Evolutionary conservation across 176 grass and related monocot genomes (phyloP).

Genomic region (Oryza officinalis): DNA sequence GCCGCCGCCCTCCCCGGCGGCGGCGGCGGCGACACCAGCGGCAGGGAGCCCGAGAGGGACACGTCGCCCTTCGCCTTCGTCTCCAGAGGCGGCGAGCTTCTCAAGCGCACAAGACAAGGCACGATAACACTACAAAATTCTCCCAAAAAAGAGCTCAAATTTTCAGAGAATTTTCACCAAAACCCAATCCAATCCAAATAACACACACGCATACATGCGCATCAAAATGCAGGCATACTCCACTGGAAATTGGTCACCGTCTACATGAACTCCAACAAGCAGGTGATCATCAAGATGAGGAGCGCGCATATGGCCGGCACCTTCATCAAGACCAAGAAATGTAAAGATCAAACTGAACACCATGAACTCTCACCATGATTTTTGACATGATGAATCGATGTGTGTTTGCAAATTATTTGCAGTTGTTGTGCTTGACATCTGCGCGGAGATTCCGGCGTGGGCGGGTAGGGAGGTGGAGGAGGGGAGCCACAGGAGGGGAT

Average conservation of each 20-base stretch:
- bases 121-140: not conserved
- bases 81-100: constrained; percentile 77
- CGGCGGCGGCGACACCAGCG: constrained; percentile 1
- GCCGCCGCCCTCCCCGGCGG: constrained; percentile 49
- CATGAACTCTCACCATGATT: not conserved
- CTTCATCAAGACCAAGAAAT: constrained; percentile 88
- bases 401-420: not conserved
- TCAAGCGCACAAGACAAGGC: constrained; percentile 92
- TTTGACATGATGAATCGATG: not conserved
- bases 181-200: not conserved
- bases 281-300: constrained; percentile 88
- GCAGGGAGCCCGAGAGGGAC: constrained; percentile 53
- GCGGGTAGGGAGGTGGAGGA: constrained; percentile 79
- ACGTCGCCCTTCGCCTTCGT: constrained; percentile 73
- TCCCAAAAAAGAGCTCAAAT: not conserved
- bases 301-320: constrained; percentile 91
- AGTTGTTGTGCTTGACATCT: constrained; percentile 69
- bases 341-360: constrained; percentile 49
- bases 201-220: not conserved
- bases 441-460: constrained; percentile 71
- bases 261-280: constrained; percentile 56
- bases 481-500: constrained; percentile 54
- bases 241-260: constrained; percentile 90
- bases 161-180: not conserved
- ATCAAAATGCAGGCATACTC: constrained; percentile 56